phyloP scores from a whole-genome alignment of 169 alveolate species.

The Toxoplasma gondii region DNA sequence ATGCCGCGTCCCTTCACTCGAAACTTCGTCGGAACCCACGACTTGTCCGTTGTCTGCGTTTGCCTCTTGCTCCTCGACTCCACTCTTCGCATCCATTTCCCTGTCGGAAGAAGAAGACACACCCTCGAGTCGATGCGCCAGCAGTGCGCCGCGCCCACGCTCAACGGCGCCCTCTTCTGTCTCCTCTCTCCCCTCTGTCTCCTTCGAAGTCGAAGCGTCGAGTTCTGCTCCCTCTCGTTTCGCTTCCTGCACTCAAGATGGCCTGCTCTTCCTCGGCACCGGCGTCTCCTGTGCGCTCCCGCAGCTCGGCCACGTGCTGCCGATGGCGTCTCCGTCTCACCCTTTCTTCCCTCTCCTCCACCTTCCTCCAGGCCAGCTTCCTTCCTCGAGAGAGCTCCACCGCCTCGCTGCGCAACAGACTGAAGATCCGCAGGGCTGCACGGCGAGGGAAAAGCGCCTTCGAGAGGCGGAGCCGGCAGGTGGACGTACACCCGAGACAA shows the following conservation, averaged over 20 bases:
- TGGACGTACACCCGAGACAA: not conserved
- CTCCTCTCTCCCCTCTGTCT: not conserved
- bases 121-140: too few species aligned
- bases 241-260: not conserved
- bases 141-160: too few species aligned
- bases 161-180: not conserved
- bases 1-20: too few species aligned
- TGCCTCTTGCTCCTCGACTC: not conserved
- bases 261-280: slow-evolving; percentile 31
- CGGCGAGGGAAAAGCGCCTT: not conserved
- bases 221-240: not conserved
- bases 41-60: not conserved
- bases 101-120: not conserved
- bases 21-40: too few species aligned
- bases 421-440: not conserved
- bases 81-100: not conserved
- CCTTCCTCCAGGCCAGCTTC: not conserved
- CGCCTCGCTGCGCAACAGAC: not conserved
- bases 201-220: not conserved
- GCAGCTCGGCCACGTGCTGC: slow-evolving; percentile 41
- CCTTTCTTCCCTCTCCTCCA: slow-evolving; percentile 23
- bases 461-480: not conserved
- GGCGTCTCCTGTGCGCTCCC: slow-evolving; percentile 43
- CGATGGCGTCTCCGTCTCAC: slow-evolving; percentile 30
- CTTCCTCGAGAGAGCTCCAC: not conserved